A percentile compares a stretch with the other conserved stretches of the same genome.
Conservation (phyloP, 192 early-diverging fungal genomes). For the Powellomyces hirtus region DNA sequence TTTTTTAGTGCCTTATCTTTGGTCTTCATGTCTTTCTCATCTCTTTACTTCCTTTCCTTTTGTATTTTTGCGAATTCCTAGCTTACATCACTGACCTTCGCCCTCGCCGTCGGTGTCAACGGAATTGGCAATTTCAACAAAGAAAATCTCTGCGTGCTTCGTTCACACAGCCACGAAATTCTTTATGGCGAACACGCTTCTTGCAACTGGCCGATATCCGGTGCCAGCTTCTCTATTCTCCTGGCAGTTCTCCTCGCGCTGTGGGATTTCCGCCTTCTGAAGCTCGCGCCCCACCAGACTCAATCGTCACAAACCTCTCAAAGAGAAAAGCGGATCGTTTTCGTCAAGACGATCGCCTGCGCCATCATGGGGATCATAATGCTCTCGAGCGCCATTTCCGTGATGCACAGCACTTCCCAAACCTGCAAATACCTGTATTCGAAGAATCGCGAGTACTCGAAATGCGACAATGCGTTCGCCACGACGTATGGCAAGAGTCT, state of each 20-base stretch:
- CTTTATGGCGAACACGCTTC: neutral
- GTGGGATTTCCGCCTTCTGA: neutral
- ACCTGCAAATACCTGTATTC: neutral
- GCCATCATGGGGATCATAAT: neutral
- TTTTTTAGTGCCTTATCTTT: neutral
- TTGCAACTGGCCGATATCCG: neutral
- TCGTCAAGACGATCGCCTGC: neutral
- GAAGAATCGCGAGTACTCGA: neutral
- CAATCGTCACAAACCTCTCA: neutral
- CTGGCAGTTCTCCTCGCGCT: neutral
- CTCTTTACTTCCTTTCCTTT: neutral
- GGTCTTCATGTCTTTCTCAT: neutral
- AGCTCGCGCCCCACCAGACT: neutral
- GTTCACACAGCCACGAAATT: neutral
- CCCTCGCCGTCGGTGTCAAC: neutral
- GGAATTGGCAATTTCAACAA: neutral
- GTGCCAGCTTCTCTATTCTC: neutral
- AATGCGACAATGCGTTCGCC: neutral
- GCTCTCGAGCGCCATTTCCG: neutral
- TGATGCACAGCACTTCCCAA: neutral
- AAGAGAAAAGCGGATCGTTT: neutral
- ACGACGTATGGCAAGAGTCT: neutral
- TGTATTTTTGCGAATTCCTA: neutral
- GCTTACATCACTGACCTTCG: neutral
- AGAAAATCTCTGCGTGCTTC: neutral